Base-by-base conservation (phyloP, 148 eudicot species). In the Amaranthus cruentus region DNA sequence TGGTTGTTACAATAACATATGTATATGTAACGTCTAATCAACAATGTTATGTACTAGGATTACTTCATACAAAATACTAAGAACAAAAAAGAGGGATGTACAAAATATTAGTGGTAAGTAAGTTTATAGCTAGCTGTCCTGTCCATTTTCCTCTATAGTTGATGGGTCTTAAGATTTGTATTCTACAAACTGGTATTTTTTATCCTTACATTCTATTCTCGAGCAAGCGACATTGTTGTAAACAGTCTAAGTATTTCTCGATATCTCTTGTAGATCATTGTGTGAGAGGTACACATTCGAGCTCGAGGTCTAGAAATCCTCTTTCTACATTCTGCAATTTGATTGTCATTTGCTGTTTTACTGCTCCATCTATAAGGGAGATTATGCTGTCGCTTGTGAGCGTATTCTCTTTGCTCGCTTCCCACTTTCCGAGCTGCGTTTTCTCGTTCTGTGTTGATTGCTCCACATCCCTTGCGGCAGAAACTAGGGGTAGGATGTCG, bases 261-360 rank as follows among this genome's bases (percentile, higher is more conserved):
- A 42, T 10, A 21, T n/a, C 9, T 6, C 46, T 55, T 66, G 38
- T 28, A 28, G 38, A 57, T 79, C 83, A 95, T 76, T 95, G 99
- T 21, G 93, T 84, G 38, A 95, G 96, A 48, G 96, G 92, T 55
- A 95, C 85, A 58, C 99, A 95, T 81, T 95, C 99, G 51, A 95
- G 96, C 79, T 95, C 99, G 55, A 95, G 85, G 55, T 95, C 91
- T 8, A 95, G 82, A 61, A 86, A 80, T 55, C 99, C 99, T 66
- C 90, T 84, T 75, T 95, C 99, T 9, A 91, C 99, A 72, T 87
- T 88, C 77, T 90, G 90, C 73, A 95, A 82, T 82, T 78, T 83
- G 44, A 95, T 83, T 15, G 87, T 73, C 76, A 95, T 83, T 47
- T 88, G 87, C 72, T 95, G 99, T 82, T 86, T 91, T 58, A 90